A percentile compares a stretch with the other conserved stretches of the same genome.
Evolutionary conservation across 2,329 filamentous ascomycete genomes (phyloP).

Genomic region (Colletotrichum theobromicola): DNA sequence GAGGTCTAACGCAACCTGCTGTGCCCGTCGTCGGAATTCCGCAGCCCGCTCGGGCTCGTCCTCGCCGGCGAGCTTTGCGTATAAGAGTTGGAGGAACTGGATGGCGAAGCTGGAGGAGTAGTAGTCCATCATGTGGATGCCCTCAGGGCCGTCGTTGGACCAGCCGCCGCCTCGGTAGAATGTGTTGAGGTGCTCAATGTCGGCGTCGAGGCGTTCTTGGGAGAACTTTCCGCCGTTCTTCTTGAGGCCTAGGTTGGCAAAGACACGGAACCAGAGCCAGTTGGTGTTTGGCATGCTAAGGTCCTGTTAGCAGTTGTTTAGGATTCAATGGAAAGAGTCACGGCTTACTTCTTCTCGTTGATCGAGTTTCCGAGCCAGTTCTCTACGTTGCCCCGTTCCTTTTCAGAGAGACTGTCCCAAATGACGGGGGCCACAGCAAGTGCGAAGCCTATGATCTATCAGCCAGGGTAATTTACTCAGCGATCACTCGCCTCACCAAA

Average conservation of each 20-base stretch:
- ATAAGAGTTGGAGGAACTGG: constrained; percentile 79
- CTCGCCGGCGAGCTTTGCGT: constrained; percentile 72
- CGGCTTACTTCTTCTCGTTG: constrained; percentile 72
- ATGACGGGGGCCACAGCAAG: constrained; percentile 71
- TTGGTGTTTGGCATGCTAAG: constrained; percentile 72
- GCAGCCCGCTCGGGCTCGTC: constrained; percentile 69
- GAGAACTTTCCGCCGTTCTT: constrained; percentile 77
- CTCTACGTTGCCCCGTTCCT: constrained; percentile 70
- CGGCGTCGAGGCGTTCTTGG: constrained; percentile 71
- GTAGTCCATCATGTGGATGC: constrained; percentile 85
- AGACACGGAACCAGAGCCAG: constrained; percentile 85
- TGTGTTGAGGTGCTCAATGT: constrained; percentile 79
- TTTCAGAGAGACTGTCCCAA: constrained; percentile 69
- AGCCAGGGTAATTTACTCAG: not conserved
- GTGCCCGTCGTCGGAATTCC: constrained; percentile 73
- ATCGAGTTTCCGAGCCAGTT: constrained; percentile 76
- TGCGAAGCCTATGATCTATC: constrained; percentile 58
- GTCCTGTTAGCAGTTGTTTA: not conserved
- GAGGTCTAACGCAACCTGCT: constrained; percentile 71
- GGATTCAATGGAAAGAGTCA: not conserved
- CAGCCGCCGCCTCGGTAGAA: constrained; percentile 84
- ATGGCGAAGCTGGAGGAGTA: constrained; percentile 86
- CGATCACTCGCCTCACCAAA: constrained; percentile 50
- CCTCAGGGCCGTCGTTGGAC: constrained; percentile 82
- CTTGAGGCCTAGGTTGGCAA: constrained; percentile 79